Base-by-base conservation (phyloP, 129 eudicot genomes). In the Artemisia tridentata region DNA sequence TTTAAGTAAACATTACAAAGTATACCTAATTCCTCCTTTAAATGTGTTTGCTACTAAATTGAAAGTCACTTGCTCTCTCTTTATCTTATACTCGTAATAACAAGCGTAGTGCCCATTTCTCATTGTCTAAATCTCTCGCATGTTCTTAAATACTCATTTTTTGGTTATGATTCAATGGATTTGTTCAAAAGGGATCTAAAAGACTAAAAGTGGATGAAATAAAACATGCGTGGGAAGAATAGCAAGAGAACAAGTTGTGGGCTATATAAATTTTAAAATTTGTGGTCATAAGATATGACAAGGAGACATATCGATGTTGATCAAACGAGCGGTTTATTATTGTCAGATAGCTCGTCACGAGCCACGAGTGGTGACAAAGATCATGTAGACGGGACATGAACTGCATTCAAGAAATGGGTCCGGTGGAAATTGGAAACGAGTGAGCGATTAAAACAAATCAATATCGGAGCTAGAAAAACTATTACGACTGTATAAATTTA, bases 91-190 rank as follows among this genome's bases (percentile, higher is more conserved):
- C n/a, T n/a, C n/a, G n/a, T n/a, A 21, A 46, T 60, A 58, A 59
- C 75, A 76, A 68, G 65, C 62, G 65, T 61, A 60, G n/a, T 19
- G 69, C 75, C 64, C 74, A 69, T 69, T 77, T 41, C 71, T 52
- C 41, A 17, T 70, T 62, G 66, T 77, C 66, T 70, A 52, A 50
- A 62, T 1, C 3, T 43, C 67, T 31, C 70, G 23, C 23, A 43
- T 61, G 17, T 69, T 77, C 21, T n/a, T 43, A 51, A 34, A 63
- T 49, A 55, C 65, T 70, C 51, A 16, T 23, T 63, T 70, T 46
- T 41, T 70, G 76, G 81, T 41, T 46, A 62, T 41, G 47, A 70
- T 70, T 63, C 49, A 66, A 66, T 75, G 77, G 61, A 53, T 71
- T 59, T 47, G 77, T 72, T 72, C 69, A 29, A 75, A 11, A 61